Percentiles rank a stretch among this genome's conserved stretches.
phyloP scores from a whole-genome alignment of 1,284 basidiomycete genomes.

The Ceratobasidium sp. region DNA sequence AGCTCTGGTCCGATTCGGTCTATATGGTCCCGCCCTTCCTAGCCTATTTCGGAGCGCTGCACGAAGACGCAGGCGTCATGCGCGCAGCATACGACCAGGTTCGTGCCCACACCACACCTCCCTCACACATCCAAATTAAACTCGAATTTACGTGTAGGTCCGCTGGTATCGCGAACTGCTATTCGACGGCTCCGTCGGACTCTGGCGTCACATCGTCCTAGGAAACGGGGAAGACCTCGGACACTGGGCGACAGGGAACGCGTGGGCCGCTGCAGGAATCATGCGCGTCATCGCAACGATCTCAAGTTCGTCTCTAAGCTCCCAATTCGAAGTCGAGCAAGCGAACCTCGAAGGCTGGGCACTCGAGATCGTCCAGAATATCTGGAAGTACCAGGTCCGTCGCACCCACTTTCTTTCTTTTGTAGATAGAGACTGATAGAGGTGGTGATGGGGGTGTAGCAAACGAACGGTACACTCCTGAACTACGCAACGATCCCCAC shows the following conservation, averaged over 20 bases:
- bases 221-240: slow-evolving; percentile 67
- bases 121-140: slow-evolving; percentile 50
- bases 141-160: slow-evolving; percentile 53
- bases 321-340: slow-evolving; percentile 64
- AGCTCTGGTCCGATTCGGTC: slow-evolving; percentile 76
- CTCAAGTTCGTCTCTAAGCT: slow-evolving; percentile 65
- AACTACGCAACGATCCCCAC: slow-evolving; percentile 68
- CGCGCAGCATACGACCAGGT: slow-evolving; percentile 81
- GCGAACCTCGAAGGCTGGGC: slow-evolving; percentile 74
- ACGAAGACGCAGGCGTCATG: slow-evolving; percentile 73
- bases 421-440: no score
- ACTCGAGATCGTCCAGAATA: slow-evolving; percentile 46
- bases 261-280: slow-evolving; percentile 88
- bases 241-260: slow-evolving; percentile 85
- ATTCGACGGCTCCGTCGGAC: slow-evolving; percentile 53
- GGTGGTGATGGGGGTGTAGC: no score
- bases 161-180: slow-evolving; percentile 60
- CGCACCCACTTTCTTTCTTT: slow-evolving; percentile 39
- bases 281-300: slow-evolving; percentile 83
- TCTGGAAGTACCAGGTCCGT: slow-evolving; percentile 38
- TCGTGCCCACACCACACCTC: slow-evolving; percentile 76
- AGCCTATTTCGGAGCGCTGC: slow-evolving; percentile 84
- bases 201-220: slow-evolving; percentile 77
- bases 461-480: slow-evolving; percentile 66
- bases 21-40: slow-evolving; percentile 95